A percentile compares a stretch with the other conserved stretches of the same genome.
Conservation (phyloP, 176 grass and related monocot genomes). For the Eragrostis nindensis region DNA sequence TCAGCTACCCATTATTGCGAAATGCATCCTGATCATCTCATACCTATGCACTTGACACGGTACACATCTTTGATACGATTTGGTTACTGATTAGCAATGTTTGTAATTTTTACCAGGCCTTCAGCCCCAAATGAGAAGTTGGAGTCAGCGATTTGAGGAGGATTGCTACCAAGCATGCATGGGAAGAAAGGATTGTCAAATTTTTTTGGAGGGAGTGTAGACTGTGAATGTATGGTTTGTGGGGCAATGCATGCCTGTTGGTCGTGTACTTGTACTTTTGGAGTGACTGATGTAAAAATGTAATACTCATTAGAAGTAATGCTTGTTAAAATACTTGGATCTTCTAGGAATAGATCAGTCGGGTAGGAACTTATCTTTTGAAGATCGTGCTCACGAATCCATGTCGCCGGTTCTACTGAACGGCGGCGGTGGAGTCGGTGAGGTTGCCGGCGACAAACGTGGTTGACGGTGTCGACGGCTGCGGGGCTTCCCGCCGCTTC, state of each 20-base stretch:
- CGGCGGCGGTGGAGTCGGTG: too few relatives aligned
- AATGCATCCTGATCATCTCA: too few relatives aligned
- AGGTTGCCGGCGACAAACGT: too few relatives aligned
- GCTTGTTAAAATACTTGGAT: too few relatives aligned
- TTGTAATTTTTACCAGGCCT: constrained; percentile 52
- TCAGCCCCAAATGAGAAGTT: constrained; percentile 74
- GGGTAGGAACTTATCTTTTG: too few relatives aligned
- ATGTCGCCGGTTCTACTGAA: too few relatives aligned
- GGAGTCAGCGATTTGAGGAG: constrained; percentile 20
- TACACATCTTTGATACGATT: neutral
- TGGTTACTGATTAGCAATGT: neutral
- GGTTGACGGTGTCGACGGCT: too few relatives aligned
- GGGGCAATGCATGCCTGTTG: constrained; percentile 44
- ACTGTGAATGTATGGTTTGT: constrained; percentile 32
- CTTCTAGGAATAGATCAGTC: too few relatives aligned
- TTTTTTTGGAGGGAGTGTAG: constrained; percentile 22
- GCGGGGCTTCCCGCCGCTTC: too few relatives aligned
- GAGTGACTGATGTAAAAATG: constrained; percentile 54
- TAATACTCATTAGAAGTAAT: constrained; percentile 40
- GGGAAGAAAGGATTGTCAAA: constrained; percentile 27
- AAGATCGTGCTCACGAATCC: too few relatives aligned
- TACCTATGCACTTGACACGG: neutral
- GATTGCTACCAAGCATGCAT: constrained; percentile 17
- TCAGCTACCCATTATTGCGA: constrained; percentile 31
- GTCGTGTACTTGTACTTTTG: constrained; percentile 48